Evolutionary conservation across 208 protist species (phyloP).

Genomic region (Crithidia sp.): DNA sequence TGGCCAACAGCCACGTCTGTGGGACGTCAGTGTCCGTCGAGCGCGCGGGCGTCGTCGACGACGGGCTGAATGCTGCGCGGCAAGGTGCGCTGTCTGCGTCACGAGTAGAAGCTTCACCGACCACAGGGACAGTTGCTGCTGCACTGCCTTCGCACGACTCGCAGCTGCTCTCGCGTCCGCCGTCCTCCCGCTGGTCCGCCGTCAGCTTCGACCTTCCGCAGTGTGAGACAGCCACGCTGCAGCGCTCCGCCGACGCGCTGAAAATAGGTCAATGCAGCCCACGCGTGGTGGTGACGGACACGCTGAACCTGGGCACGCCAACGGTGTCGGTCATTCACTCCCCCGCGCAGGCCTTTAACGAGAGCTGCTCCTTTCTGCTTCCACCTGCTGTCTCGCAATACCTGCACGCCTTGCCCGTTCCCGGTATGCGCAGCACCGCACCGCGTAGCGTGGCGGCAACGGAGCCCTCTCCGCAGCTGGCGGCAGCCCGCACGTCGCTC

Average conservation of each 20-base stretch:
- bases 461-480: neutral
- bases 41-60: no score
- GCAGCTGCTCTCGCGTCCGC: neutral
- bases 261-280: neutral
- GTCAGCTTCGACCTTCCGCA: neutral
- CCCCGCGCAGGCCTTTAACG: constrained; percentile 15
- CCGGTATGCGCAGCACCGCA: constrained; percentile 3
- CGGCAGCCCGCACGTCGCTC: no score
- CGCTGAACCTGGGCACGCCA: constrained; percentile 30
- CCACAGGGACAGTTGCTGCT: no score
- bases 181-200: neutral
- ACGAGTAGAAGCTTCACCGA: no score
- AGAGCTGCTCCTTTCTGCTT: constrained; percentile 31
- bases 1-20: no score
- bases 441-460: neutral
- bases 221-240: neutral
- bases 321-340: constrained; percentile 29
- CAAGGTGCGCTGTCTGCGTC: no score
- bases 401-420: constrained; percentile 25
- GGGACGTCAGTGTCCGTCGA: no score
- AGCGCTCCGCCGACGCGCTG: neutral
- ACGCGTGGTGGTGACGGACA: constrained; percentile 6
- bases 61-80: no score
- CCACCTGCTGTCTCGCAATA: constrained; percentile 5
- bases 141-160: no score